These are phyloP conservation scores for Trichomonascaceae sp. DNA, from an alignment of 1,139 yeast species.

Conservation along the genomic window DNA sequence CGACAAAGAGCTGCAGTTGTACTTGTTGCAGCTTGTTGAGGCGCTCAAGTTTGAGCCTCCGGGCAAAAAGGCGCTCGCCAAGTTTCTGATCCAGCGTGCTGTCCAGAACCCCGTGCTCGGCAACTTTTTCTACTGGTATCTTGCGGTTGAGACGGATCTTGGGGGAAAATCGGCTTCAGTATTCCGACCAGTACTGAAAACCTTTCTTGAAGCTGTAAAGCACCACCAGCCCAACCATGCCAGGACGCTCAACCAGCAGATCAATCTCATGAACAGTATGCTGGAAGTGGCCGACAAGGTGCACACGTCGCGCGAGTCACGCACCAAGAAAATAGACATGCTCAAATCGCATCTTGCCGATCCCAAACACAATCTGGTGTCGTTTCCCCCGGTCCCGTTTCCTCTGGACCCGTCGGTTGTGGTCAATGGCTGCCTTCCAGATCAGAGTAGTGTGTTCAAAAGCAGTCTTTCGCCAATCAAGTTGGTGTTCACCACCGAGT, in stretches of 20 bases:
- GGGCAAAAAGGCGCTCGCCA: constrained; percentile 36
- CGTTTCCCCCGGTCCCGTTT: constrained; percentile 45
- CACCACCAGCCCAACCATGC: constrained; percentile 16
- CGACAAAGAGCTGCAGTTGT: constrained; percentile 68
- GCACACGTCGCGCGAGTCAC: constrained; percentile 38
- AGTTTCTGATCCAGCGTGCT: constrained; percentile 64
- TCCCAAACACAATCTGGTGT: constrained; percentile 27
- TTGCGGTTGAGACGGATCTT: constrained; percentile 57
- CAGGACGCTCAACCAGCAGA: constrained; percentile 30
- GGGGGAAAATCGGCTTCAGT: constrained; percentile 9
- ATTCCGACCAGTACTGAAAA: constrained; percentile 17
- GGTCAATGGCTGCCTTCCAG: constrained; percentile 66
- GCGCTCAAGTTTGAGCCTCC: constrained; percentile 64
- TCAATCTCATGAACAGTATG: constrained; percentile 30
- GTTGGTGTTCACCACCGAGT: constrained; percentile 55
- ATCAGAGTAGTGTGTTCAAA: constrained; percentile 76
- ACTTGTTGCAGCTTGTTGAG: constrained; percentile 80
- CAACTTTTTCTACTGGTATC: constrained; percentile 89
- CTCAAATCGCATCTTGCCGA: constrained; percentile 26
- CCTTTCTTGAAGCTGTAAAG: constrained; percentile 23
- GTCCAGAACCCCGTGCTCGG: constrained; percentile 56
- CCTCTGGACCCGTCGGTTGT: constrained; percentile 61
- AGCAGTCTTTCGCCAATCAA: constrained; percentile 80
- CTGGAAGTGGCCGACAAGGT: constrained; percentile 32
- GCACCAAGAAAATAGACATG: constrained; percentile 42